Evolutionary conservation across 2,329 filamentous ascomycete genomes (phyloP).

Genomic region (Thyridium curvatum): DNA sequence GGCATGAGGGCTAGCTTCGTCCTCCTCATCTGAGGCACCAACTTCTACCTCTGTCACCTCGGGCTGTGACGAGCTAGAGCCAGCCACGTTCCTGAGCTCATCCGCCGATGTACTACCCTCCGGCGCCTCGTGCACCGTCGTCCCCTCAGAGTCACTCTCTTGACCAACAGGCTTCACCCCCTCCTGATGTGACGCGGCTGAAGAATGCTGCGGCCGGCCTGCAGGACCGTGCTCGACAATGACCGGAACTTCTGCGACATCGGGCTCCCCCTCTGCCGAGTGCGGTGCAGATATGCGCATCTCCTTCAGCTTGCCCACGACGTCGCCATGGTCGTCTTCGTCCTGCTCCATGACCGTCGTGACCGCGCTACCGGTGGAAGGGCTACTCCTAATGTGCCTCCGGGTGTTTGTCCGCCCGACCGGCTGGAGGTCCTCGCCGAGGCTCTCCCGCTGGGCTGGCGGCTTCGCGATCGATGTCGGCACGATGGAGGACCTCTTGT

Average conservation of each 20-base stretch:
- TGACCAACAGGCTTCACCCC: too few relatives aligned
- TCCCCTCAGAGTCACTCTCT: too few relatives aligned
- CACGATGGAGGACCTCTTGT: slow-evolving; percentile 3
- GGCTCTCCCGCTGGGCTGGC: slow-evolving; percentile 19
- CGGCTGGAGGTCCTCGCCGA: slow-evolving; percentile 45
- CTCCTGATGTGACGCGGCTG: too few relatives aligned
- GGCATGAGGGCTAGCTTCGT: slow-evolving; percentile 8
- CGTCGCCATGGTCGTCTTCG: slow-evolving; percentile 59
- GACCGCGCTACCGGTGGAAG: slow-evolving; percentile 72
- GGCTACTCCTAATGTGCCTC: slow-evolving; percentile 73
- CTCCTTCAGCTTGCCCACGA: slow-evolving; percentile 36
- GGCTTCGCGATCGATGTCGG: slow-evolving; percentile 10
- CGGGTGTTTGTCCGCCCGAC: slow-evolving; percentile 66
- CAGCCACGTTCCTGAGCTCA: neutral
- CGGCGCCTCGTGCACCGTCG: too few relatives aligned
- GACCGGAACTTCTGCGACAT: slow-evolving; percentile 25
- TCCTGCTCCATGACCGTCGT: slow-evolving; percentile 77
- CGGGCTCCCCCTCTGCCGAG: slow-evolving; percentile 44
- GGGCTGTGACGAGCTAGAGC: neutral
- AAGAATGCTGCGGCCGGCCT: neutral
- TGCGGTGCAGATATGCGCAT: slow-evolving; percentile 47
- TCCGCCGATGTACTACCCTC: too few relatives aligned
- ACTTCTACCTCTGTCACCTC: slow-evolving; percentile 9
- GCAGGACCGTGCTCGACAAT: slow-evolving; percentile 29
- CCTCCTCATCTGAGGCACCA: slow-evolving; percentile 13